Conservation (phyloP, 805 yeast species). For the Myxozyma lipomycoides region DNA sequence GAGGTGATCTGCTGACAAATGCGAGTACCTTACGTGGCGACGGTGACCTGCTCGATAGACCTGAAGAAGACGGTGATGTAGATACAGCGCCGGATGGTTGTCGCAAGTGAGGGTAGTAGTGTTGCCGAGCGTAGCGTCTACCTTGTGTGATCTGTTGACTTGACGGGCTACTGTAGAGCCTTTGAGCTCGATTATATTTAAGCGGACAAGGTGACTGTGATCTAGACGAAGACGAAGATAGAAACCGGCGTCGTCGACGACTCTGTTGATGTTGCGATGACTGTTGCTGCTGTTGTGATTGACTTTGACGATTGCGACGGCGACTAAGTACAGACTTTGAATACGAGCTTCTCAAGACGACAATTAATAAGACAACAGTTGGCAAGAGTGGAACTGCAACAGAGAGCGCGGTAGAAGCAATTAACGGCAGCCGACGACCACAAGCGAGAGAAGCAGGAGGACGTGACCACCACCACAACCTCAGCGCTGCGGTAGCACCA, state of each 20-base stretch:
- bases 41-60: background rate
- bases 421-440: constrained; percentile 7
- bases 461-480: background rate
- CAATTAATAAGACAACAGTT: background rate
- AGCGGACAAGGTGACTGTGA: too few species aligned
- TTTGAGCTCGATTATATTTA: too few species aligned
- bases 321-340: background rate
- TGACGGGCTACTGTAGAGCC: too few species aligned
- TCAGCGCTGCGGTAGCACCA: background rate
- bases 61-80: too few species aligned
- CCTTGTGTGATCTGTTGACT: too few species aligned
- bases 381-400: constrained; percentile 23
- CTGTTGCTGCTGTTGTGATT: background rate
- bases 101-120: too few species aligned
- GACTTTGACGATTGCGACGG: background rate
- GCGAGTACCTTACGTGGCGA: background rate
- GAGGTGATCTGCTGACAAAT: background rate
- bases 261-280: background rate
- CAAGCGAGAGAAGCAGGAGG: background rate
- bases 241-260: background rate
- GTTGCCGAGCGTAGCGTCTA: too few species aligned
- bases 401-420: constrained; percentile 16
- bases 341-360: background rate
- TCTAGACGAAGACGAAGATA: background rate
- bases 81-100: too few species aligned